Conservation (phyloP, 2,329 filamentous ascomycete species). For the Pseudofabraea citricarpa region DNA sequence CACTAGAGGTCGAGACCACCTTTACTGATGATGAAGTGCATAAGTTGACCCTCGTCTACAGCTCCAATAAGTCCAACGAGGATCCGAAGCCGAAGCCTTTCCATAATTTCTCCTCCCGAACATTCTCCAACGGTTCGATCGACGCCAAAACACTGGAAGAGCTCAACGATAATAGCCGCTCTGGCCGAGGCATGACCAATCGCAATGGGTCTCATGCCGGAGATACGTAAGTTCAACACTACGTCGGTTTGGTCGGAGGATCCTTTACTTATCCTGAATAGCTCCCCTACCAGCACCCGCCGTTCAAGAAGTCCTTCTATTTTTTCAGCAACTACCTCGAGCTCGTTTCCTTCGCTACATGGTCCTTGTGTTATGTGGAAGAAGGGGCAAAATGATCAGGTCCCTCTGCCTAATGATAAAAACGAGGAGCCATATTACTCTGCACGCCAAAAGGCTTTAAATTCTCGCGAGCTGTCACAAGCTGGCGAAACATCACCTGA, state of each 20-base stretch:
- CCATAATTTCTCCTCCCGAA: conserved; percentile 37
- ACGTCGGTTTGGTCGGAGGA: no score
- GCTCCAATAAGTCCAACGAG: conserved; percentile 30
- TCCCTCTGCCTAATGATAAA: conserved; percentile 28
- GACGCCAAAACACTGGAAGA: conserved; percentile 47
- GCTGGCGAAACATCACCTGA: conserved; percentile 41
- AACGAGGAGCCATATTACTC: conserved; percentile 29
- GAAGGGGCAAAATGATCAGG: conserved; percentile 27
- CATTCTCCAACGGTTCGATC: conserved; percentile 51
- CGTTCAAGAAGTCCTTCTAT: conserved; percentile 21
- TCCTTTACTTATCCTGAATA: no score
- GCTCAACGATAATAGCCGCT: conserved; percentile 34
- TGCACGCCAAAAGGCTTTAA: conserved; percentile 35
- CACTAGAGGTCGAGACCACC: conserved; percentile 29
- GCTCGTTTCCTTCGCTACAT: conserved; percentile 15
- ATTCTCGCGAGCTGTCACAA: conserved; percentile 30
- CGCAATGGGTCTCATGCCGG: conserved; percentile 33
- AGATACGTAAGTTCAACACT: conserved; percentile 30
- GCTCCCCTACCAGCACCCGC: conserved; percentile 20
- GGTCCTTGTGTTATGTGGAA: conserved; percentile 32
- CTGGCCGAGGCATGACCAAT: conserved; percentile 29
- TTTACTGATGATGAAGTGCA: conserved; percentile 50
- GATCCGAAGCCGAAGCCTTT: conserved; percentile 30
- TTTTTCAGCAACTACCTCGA: conserved; percentile 16
- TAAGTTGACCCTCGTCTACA: conserved; percentile 46